Evolutionary conservation across 2,329 filamentous ascomycete genomes (phyloP), one percentile per base, ranked within the genome.

Genomic region (Lasiodiplodia hormozganensis): DNA sequence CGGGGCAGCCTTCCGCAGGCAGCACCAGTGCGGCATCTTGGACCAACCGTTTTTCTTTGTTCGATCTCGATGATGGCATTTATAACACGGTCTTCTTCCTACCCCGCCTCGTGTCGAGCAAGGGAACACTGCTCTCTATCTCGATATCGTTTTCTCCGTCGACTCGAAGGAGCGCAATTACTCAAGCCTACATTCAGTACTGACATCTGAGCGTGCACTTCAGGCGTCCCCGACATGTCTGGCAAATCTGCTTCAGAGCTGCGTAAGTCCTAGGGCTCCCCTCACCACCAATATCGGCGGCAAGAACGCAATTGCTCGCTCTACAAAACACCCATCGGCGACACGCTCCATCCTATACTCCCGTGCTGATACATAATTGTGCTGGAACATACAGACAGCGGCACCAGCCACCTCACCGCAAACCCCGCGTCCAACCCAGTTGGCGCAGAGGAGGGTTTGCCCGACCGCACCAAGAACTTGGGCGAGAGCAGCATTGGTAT

Each of bases 401-500:
- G 40, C 40, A 34, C 16, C 21, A 18, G 23, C 18, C 12, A 40
- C 25, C 23, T 40, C 14, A 43, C 54, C 28, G 28, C n/a, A 18
- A 25, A 12, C 8, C 10, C 25, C 18, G 14, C 57, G 8, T 62
- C 57, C 11, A 49, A 49, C 38, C 40, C 21, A 12, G 18, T 2
- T 10, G 57, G 8, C 28, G 28, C 28, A 34, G 14, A 18, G 16
- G 18, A 23, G 25, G 38, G 31, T n/a, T 38, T 66, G 14, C 38
- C 57, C 21, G 64, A 66, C 54, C 64, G 64, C 52, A 66, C 64
- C 64, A 66, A 47, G 64, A 36, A 66, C 23, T 49, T 62, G 8
- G 16, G 57, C 16, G 40, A 43, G 23, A 62, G 57, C 56, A 21
- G 36, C 36, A 60, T 5, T 18, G 56, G 21, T 16, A 60, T 12